Evolutionary conservation across 768 basidiomycete species (phyloP).

Genomic region (Suillus americanus): DNA sequence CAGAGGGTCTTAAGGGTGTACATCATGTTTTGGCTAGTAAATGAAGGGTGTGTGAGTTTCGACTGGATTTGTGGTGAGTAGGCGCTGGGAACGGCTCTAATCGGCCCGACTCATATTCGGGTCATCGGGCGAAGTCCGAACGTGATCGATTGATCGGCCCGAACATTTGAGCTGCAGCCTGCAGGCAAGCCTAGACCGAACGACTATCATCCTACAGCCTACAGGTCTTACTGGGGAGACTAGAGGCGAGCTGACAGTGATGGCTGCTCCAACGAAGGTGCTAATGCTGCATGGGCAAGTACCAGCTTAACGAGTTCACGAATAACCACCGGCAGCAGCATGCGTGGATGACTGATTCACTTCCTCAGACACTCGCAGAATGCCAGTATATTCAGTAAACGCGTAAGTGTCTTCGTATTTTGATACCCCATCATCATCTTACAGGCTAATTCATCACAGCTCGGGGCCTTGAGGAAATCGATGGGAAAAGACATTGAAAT

Average conservation of each 20-base stretch:
- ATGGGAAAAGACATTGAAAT: constrained; percentile 65
- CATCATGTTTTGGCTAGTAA: not conserved
- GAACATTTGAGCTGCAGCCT: not conserved
- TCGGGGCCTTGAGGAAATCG: constrained; percentile 72
- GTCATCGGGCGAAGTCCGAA: not conserved
- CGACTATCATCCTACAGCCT: not conserved
- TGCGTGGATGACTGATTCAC: constrained; percentile 9
- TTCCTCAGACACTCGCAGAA: constrained; percentile 67
- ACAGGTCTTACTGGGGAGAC: not conserved
- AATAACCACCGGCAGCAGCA: not conserved
- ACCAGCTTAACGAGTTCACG: not conserved
- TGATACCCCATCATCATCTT: not conserved
- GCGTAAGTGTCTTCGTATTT: constrained; percentile 41
- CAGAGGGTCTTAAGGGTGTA: not conserved
- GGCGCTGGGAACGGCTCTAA: not conserved
- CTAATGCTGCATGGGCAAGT: constrained; percentile 47
- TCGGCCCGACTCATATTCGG: not conserved
- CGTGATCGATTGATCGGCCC: not conserved
- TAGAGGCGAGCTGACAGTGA: constrained; percentile 1
- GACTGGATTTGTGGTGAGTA: not conserved
- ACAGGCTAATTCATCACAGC: constrained; percentile 34
- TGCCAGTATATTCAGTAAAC: constrained; percentile 66
- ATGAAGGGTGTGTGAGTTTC: constrained; percentile 1
- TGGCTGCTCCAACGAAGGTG: constrained; percentile 34
- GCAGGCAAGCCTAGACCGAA: not conserved